Conservation (phyloP, 768 basidiomycete genomes). For the Tephrocybe sp. region DNA sequence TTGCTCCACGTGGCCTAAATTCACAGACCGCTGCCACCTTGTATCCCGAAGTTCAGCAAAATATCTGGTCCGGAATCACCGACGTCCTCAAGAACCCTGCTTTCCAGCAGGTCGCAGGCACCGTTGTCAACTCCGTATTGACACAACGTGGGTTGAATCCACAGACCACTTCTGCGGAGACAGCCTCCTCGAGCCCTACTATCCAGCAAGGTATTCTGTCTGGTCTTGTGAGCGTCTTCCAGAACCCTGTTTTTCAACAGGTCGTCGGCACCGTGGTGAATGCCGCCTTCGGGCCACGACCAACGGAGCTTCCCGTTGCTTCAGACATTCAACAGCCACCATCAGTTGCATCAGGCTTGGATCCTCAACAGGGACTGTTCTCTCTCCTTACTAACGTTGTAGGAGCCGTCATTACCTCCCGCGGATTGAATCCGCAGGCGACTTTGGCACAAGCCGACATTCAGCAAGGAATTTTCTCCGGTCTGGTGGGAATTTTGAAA, state of each 20-base stretch:
- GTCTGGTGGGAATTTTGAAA: background rate
- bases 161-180: background rate
- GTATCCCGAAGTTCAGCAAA: slow-evolving; percentile 1
- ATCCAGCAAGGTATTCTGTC: slow-evolving; percentile 4
- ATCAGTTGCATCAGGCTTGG: background rate
- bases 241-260: slow-evolving; percentile 7
- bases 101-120: slow-evolving; percentile 2
- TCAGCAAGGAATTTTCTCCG: slow-evolving; percentile 3
- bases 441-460: background rate
- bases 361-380: background rate
- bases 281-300: background rate
- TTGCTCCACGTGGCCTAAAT: slow-evolving; percentile 1
- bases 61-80: slow-evolving; percentile 4
- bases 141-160: slow-evolving; percentile 1
- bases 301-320: background rate
- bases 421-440: background rate
- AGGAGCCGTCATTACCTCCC: background rate
- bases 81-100: slow-evolving; percentile 1
- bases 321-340: too few species aligned
- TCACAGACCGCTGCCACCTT: background rate
- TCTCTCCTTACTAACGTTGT: background rate
- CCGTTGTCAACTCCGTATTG: background rate
- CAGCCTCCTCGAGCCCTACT: background rate
- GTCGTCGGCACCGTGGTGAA: background rate
- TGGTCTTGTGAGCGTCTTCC: background rate